Evolutionary conservation across 768 basidiomycete species (phyloP).

Genomic region (Suillus paluster): DNA sequence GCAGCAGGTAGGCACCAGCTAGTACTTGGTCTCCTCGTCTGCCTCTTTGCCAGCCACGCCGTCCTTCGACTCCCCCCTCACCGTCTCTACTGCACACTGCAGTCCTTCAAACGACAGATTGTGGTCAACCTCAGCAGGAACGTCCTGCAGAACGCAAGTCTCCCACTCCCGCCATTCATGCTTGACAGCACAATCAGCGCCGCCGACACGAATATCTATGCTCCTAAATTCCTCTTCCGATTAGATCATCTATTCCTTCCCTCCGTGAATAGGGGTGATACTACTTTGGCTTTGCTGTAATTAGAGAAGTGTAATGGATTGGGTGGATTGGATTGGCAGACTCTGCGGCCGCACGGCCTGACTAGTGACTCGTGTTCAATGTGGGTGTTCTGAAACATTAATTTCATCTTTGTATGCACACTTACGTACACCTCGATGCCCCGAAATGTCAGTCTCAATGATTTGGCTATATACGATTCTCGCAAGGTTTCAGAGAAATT

Average conservation of each 20-base stretch:
- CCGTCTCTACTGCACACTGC: constrained; percentile 34
- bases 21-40: no score
- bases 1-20: no score
- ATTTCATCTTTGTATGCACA: not conserved
- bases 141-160: constrained; percentile 25
- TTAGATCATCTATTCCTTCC: no score
- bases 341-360: no score
- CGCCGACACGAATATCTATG: constrained; percentile 49
- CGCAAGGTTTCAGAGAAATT: not conserved
- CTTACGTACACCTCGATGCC: not conserved
- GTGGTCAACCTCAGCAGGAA: constrained; percentile 20
- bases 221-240: constrained; percentile 61
- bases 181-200: constrained; percentile 70
- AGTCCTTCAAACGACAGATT: constrained; percentile 20
- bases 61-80: constrained; percentile 56
- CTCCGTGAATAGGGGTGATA: no score
- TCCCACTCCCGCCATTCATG: constrained; percentile 53
- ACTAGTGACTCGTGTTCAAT: no score
- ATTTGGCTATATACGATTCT: not conserved
- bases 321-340: no score
- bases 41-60: no score
- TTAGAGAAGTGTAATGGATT: no score
- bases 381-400: not conserved
- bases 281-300: no score
- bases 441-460: not conserved